phyloP scores from a whole-genome alignment of 495 filamentous ascomycete species.

The Aspergillus incahuasiensis region DNA sequence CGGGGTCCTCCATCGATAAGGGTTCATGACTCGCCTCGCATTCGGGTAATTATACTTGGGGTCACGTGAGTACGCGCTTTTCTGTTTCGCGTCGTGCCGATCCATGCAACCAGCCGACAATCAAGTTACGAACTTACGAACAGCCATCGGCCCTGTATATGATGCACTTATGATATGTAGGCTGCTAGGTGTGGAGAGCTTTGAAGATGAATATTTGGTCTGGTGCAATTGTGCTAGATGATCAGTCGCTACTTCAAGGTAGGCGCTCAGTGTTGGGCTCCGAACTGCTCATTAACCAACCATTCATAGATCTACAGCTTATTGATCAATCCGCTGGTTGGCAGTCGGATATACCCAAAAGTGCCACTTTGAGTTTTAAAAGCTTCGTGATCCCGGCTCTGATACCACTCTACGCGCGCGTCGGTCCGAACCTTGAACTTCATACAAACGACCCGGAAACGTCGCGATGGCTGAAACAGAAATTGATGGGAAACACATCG shows the following conservation, averaged over 20 bases:
- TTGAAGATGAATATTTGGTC: slow-evolving; percentile 40
- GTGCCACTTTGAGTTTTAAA: slow-evolving; percentile 35
- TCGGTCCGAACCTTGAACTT: slow-evolving; percentile 48
- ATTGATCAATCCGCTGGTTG: slow-evolving; percentile 34
- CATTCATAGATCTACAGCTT: slow-evolving; percentile 32
- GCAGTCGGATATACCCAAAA: slow-evolving; percentile 36
- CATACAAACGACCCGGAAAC: slow-evolving; percentile 34
- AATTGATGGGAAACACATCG: slow-evolving; percentile 31
- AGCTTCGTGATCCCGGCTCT: slow-evolving; percentile 44
- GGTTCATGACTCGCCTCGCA: not conserved
- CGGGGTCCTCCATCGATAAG: not conserved
- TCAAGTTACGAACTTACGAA: not conserved
- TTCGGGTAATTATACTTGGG: not conserved
- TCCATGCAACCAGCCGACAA: not conserved
- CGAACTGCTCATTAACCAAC: slow-evolving; percentile 14
- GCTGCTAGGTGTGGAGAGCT: not conserved
- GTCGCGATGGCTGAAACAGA: slow-evolving; percentile 40
- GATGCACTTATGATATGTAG: slow-evolving; percentile 12
- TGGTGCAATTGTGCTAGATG: slow-evolving; percentile 28
- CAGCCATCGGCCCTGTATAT: not conserved
- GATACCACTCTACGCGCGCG: slow-evolving; percentile 46
- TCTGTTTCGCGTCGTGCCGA: slow-evolving; percentile 7
- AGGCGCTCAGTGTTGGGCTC: slow-evolving; percentile 8
- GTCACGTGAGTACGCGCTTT: slow-evolving; percentile 13
- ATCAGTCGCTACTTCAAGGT: slow-evolving; percentile 35